Base-by-base conservation (phyloP, 768 basidiomycete species). In the Xerocomellus intermedius region DNA sequence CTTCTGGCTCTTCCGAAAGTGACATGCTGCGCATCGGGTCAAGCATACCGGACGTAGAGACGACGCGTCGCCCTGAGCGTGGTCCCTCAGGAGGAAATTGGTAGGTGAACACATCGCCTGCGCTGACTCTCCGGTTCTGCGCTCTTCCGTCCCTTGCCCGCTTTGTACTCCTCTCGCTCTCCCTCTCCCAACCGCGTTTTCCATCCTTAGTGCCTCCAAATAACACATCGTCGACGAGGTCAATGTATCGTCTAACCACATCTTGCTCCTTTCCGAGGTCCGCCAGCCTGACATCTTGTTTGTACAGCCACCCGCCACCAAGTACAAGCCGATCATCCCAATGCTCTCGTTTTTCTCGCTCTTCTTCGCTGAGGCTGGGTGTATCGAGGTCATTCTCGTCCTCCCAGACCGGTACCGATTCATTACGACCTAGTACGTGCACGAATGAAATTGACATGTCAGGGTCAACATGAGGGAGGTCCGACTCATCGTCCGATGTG, bases 271-370 rank as follows among this genome's bases (percentile, higher is more conserved):
- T 82, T 59, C 37, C 66, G 52, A 93, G 69, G 30, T 84, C 77
- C 19, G 68, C 71, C 32, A 86, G 70, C 16, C 63, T 70, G 51
- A 91, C 63, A 61, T 89, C 85, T 63, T 85, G 86, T 53, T 73
- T 78, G 66, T 94, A 94, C 50, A 93, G 64, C 89, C 91, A 93
- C 6, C 91, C 91, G 28, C 86, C 85, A 24, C 88, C 87, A 13
- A 93, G 75, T 0, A 91, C 85, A 12, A 94, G 78, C 35, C 84
- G 77, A 64, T 92, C 87, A 63, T 93, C 91, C 91, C 91, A 94
- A 17, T 78, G 74, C 58, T 89, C 87, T 38, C 79, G 78, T 68
- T 85, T 86, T 63, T 83, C 81, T 46, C 65, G 67, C 45, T 78
- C 76, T 48, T 76, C 75, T 56, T 81, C 80, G 57, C 76, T 77